These are phyloP conservation scores for Pleurotus pulmonarius DNA, from an alignment of 768 basidiomycete genomes.

Conservation along the genomic window DNA sequence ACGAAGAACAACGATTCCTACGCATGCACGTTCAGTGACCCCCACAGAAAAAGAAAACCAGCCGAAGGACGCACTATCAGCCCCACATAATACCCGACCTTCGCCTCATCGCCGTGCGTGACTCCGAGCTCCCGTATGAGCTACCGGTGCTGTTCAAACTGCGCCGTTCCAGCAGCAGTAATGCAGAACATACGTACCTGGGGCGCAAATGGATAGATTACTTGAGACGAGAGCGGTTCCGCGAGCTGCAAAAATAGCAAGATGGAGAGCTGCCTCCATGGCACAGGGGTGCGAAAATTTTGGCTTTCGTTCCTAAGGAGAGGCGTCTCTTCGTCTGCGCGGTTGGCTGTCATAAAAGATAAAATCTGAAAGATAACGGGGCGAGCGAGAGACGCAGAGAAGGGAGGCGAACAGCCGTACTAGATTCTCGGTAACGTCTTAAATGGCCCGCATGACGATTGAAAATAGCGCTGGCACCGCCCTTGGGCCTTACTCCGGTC, in stretches of 20 bases:
- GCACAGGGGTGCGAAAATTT: constrained; percentile 48
- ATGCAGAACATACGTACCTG: constrained; percentile 48
- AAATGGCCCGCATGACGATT: too few species aligned
- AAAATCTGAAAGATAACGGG: too few species aligned
- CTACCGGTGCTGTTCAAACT: background rate
- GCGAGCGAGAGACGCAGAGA: too few species aligned
- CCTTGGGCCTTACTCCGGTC: too few species aligned
- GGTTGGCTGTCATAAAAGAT: background rate
- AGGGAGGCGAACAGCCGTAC: too few species aligned
- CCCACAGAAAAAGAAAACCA: background rate
- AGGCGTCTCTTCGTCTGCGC: background rate
- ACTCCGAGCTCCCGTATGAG: constrained; percentile 59
- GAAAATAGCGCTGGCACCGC: too few species aligned
- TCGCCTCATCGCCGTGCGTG: constrained; percentile 64
- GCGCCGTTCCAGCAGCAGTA: background rate
- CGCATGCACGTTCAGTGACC: too few species aligned
- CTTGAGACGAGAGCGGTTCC: constrained; percentile 71
- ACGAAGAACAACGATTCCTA: constrained; percentile 55
- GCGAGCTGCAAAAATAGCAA: constrained; percentile 70
- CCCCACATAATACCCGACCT: constrained; percentile 78
- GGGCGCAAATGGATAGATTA: constrained; percentile 73
- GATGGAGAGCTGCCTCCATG: constrained; percentile 66
- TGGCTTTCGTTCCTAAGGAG: background rate
- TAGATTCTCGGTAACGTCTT: too few species aligned
- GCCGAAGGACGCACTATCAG: constrained; percentile 42